Conservation (phyloP, 345 rosid species). For the Eutrema yunnanense region DNA sequence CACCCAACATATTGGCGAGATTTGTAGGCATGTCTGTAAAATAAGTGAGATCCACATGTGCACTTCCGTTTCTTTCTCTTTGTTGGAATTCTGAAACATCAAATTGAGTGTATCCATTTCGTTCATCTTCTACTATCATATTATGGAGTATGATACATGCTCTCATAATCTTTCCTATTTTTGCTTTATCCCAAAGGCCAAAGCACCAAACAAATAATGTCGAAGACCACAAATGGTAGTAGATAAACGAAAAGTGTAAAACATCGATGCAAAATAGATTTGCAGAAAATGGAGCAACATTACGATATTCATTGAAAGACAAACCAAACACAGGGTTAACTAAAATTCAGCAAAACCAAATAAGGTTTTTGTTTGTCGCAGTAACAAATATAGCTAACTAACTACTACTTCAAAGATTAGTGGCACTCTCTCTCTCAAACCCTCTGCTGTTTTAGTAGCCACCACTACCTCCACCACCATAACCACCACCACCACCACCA, state of each 20-base stretch:
- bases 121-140: too few relatives aligned
- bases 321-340: background rate
- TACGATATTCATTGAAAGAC: too few relatives aligned
- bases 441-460: constrained; percentile 18
- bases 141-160: too few relatives aligned
- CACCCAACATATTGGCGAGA: too few relatives aligned
- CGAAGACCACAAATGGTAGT: background rate
- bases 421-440: background rate
- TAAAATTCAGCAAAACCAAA: background rate
- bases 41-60: too few relatives aligned
- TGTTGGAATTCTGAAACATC: too few relatives aligned
- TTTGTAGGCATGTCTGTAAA: too few relatives aligned
- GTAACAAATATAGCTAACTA: background rate
- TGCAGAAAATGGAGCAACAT: background rate
- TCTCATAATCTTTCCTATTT: too few relatives aligned
- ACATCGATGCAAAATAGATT: background rate
- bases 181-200: too few relatives aligned
- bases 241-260: background rate
- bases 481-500: constrained; percentile 22
- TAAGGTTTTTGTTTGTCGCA: background rate
- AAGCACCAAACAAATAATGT: too few relatives aligned
- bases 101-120: too few relatives aligned
- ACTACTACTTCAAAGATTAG: background rate
- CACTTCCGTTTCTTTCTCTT: too few relatives aligned
- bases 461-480: constrained; percentile 9